Evolutionary conservation across 176 grass and related monocot species (phyloP).

Genomic region (Ensete glaucum): DNA sequence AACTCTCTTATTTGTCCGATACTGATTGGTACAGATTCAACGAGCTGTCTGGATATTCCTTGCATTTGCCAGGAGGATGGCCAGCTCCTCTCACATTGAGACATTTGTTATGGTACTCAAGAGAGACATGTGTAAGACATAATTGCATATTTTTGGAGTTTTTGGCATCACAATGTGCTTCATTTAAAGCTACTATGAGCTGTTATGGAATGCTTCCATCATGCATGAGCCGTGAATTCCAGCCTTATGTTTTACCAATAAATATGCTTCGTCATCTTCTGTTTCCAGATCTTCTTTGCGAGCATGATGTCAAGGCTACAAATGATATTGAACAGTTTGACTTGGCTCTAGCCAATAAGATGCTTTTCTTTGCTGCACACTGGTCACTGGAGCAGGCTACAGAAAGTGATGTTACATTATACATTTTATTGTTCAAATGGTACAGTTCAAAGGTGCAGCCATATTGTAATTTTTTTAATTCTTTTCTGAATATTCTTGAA

Average conservation of each 20-base stretch:
- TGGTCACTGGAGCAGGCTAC: conserved; percentile 81
- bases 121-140: conserved; percentile 57
- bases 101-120: conserved; percentile 69
- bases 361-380: conserved; percentile 88
- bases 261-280: conserved; percentile 22
- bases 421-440: conserved; percentile 54
- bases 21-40: conserved; percentile 31
- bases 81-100: conserved; percentile 58
- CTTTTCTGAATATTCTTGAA: conserved; percentile 39
- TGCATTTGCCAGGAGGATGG: conserved; percentile 72
- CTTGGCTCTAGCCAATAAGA: conserved; percentile 42
- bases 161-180: conserved; percentile 52
- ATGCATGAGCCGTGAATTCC: conserved; percentile 20
- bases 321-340: conserved; percentile 29
- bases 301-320: conserved; percentile 15
- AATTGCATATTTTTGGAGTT: conserved; percentile 74
- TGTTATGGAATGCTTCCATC: conserved; percentile 14
- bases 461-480: conserved; percentile 62
- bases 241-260: conserved; percentile 37
- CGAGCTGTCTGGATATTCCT: conserved; percentile 34
- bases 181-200: conserved; percentile 45
- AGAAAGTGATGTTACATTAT: conserved; percentile 48
- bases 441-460: conserved; percentile 41
- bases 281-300: conserved; percentile 27
- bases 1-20: conserved; percentile 51